Percentiles rank a stretch among this genome's conserved stretches.
Evolutionary conservation across 805 yeast species (phyloP).

Genomic region (Yamadazyma paraphyllophila): DNA sequence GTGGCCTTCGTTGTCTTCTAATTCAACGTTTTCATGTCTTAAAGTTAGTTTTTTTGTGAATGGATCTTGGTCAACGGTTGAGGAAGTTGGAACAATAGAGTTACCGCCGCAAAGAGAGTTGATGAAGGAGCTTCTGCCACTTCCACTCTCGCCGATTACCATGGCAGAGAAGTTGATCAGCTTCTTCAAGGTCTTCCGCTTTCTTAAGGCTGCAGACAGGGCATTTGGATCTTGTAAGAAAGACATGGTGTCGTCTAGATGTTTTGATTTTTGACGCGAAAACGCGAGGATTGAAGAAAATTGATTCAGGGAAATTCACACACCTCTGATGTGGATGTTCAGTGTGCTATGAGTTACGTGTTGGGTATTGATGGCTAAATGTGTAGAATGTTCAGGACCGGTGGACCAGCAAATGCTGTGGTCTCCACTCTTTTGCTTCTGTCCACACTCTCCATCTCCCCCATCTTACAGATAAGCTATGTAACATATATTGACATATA

Average conservation of each 20-base stretch:
- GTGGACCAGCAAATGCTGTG: too few relatives aligned
- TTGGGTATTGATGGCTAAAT: too few relatives aligned
- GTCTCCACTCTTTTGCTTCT: too few relatives aligned
- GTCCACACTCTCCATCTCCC: too few relatives aligned
- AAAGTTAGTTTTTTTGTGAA: slow-evolving; percentile 49
- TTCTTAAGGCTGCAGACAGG: slow-evolving; percentile 45
- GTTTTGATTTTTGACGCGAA: neutral
- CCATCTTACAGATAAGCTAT: too few relatives aligned
- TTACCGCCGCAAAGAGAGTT: slow-evolving; percentile 88
- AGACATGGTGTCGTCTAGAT: slow-evolving; percentile 5
- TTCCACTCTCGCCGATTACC: slow-evolving; percentile 85
- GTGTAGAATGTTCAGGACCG: too few relatives aligned
- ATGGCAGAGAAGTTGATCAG: slow-evolving; percentile 81
- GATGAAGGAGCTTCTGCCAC: slow-evolving; percentile 89
- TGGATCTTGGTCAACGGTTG: slow-evolving; percentile 60
- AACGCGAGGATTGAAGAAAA: too few relatives aligned
- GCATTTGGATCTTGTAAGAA: slow-evolving; percentile 21
- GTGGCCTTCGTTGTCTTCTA: slow-evolving; percentile 83
- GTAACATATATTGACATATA: neutral
- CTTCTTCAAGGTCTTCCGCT: slow-evolving; percentile 77
- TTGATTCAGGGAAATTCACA: too few relatives aligned
- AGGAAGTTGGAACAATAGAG: slow-evolving; percentile 66
- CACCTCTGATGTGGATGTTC: too few relatives aligned
- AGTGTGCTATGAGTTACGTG: neutral
- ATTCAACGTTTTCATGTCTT: slow-evolving; percentile 77